Conservation (phyloP, 768 basidiomycete genomes). For the Favolaschia claudopus region DNA sequence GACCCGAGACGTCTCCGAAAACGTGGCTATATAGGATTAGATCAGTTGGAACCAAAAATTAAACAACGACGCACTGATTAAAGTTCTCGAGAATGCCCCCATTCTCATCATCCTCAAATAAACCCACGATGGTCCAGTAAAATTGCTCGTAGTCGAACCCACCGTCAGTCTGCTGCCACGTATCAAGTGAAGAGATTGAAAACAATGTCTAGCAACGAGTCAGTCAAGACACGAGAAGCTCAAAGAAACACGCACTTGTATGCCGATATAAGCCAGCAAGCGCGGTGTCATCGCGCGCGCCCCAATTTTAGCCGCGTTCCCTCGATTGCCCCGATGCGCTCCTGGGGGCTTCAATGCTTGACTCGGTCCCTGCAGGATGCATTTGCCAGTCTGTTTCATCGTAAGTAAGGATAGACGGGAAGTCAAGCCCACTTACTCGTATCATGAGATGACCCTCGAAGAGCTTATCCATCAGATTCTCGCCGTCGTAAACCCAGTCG, state of each 20-base stretch:
- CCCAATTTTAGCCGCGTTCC: background rate
- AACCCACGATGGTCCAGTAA: background rate
- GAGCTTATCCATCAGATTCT: background rate
- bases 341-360: background rate
- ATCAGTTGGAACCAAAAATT: too few relatives aligned
- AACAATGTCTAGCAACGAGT: too few relatives aligned
- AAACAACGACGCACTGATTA: background rate
- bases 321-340: background rate
- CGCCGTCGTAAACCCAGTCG: background rate
- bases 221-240: too few relatives aligned
- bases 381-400: background rate
- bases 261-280: background rate
- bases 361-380: background rate
- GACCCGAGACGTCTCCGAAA: too few relatives aligned
- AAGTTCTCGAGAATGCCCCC: background rate
- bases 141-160: background rate
- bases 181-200: background rate
- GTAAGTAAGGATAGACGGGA: background rate
- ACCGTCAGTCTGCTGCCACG: background rate
- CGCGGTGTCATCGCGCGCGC: background rate
- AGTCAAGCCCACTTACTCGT: background rate
- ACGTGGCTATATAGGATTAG: too few relatives aligned
- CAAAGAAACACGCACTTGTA: background rate
- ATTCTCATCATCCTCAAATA: conserved; percentile 1
- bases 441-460: background rate